Evolutionary conservation across 2,329 filamentous ascomycete genomes (phyloP).

Genomic region (Curvularia sp.): DNA sequence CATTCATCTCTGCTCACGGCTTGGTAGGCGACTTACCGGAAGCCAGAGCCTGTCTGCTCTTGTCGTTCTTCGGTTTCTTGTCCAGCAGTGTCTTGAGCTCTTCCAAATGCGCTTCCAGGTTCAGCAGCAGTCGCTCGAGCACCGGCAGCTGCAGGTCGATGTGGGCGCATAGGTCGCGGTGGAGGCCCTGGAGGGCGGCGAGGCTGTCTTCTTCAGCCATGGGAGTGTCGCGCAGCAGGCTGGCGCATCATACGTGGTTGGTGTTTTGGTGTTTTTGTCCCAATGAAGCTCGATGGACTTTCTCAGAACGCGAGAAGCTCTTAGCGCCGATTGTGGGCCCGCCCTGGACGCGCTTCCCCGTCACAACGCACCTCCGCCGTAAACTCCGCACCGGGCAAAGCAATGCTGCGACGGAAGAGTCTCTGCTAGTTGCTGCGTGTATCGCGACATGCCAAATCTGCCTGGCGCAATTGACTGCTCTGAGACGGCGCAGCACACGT

Average conservation of each 20-base stretch:
- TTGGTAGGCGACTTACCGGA: constrained; percentile 27
- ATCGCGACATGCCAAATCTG: constrained; percentile 3
- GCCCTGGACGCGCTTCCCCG: constrained; percentile 16
- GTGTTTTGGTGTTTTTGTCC: constrained; percentile 36
- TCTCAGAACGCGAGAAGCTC: constrained; percentile 37
- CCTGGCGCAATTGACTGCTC: constrained; percentile 2
- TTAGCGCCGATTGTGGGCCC: constrained; percentile 21
- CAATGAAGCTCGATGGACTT: constrained; percentile 31
- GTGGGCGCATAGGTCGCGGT: constrained; percentile 81
- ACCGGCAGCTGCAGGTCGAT: constrained; percentile 73
- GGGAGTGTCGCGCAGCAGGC: constrained; percentile 26
- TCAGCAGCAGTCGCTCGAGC: constrained; percentile 70
- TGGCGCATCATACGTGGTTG: constrained; percentile 43
- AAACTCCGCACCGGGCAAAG: constrained; percentile 24
- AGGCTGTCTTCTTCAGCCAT: constrained; percentile 80
- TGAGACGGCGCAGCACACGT: constrained; percentile 14
- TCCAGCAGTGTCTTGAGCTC: constrained; percentile 76
- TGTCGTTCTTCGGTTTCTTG: constrained; percentile 75
- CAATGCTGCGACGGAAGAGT: not conserved
- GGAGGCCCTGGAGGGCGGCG: constrained; percentile 80
- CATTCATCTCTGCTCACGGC: not conserved
- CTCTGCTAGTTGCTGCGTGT: not conserved
- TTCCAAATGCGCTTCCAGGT: constrained; percentile 70
- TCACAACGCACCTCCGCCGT: constrained; percentile 23
- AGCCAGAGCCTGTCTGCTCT: constrained; percentile 71